These are phyloP conservation scores for Meredithiella fracta DNA, from an alignment of 2,329 filamentous ascomycete genomes.

Conservation along the genomic window DNA sequence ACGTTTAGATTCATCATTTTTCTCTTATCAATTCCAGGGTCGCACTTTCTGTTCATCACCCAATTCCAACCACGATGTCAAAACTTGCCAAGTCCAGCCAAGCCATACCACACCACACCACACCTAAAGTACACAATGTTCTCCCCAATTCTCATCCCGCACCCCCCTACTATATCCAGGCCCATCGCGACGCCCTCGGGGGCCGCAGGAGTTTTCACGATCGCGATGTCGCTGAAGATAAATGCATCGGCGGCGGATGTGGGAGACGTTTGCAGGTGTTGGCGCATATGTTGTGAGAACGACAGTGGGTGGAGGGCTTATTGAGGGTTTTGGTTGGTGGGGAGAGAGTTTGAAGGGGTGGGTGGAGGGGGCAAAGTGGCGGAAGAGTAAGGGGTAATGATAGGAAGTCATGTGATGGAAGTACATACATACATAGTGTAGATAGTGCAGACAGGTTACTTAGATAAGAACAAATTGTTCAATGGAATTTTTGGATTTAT, in stretches of 20 bases:
- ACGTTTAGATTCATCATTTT: no score
- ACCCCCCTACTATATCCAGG: neutral
- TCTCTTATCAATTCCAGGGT: no score
- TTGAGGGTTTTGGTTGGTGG: conserved; percentile 25
- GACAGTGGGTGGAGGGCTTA: conserved; percentile 20
- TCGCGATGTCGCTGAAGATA: conserved; percentile 2
- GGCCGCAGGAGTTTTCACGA: neutral
- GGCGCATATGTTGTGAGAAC: conserved; percentile 22
- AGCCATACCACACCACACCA: no score
- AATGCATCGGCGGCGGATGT: conserved; percentile 22
- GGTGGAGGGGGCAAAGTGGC: neutral
- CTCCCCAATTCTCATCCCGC: neutral
- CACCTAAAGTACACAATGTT: neutral
- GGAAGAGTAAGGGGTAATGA: neutral
- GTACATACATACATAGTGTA: neutral
- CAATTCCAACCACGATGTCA: no score
- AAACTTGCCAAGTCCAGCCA: no score
- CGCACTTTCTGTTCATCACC: no score
- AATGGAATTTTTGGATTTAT: neutral
- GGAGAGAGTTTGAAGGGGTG: conserved; percentile 23
- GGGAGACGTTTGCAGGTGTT: conserved; percentile 30
- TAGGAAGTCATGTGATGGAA: neutral
- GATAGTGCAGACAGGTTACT: neutral
- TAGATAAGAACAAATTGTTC: neutral
- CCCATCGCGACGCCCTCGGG: neutral